These are phyloP conservation scores for Aspergillus sp. DNA, from an alignment of 2,329 filamentous ascomycete genomes.

Conservation along the genomic window DNA sequence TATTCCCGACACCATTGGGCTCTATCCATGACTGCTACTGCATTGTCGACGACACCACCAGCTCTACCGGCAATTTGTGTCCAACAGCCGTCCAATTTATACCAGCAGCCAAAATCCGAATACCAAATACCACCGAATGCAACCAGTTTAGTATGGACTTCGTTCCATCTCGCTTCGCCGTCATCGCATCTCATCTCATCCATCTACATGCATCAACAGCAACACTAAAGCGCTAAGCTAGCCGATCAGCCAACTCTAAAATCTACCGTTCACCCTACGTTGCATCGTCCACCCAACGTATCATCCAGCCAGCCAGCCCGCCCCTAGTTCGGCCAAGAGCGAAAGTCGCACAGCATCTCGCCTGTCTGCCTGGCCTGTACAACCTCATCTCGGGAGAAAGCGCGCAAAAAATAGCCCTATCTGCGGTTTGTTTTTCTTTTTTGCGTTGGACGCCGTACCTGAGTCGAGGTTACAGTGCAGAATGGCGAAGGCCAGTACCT, in stretches of 20 bases:
- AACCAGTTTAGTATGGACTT: background rate
- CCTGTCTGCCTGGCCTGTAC: too few relatives aligned
- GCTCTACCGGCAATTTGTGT: too few relatives aligned
- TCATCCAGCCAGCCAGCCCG: too few relatives aligned
- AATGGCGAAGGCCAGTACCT: background rate
- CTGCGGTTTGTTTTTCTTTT: background rate
- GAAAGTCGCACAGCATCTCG: background rate
- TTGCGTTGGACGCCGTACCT: background rate
- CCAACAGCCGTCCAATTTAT: too few relatives aligned
- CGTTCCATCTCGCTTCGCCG: background rate
- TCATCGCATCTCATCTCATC: background rate
- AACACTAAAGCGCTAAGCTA: background rate
- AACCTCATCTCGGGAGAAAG: background rate
- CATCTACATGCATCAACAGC: background rate
- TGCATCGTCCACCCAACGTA: background rate
- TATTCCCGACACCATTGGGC: too few relatives aligned
- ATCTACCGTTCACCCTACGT: background rate
- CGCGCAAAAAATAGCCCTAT: background rate
- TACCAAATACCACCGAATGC: background rate
- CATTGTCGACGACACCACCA: background rate
- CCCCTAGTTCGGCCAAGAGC: background rate
- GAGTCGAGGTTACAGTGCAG: background rate
- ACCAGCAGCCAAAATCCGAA: background rate
- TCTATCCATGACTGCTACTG: background rate
- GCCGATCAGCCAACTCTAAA: background rate